phyloP scores from a whole-genome alignment of 208 protist species.

The Leishmania aethiopica region DNA sequence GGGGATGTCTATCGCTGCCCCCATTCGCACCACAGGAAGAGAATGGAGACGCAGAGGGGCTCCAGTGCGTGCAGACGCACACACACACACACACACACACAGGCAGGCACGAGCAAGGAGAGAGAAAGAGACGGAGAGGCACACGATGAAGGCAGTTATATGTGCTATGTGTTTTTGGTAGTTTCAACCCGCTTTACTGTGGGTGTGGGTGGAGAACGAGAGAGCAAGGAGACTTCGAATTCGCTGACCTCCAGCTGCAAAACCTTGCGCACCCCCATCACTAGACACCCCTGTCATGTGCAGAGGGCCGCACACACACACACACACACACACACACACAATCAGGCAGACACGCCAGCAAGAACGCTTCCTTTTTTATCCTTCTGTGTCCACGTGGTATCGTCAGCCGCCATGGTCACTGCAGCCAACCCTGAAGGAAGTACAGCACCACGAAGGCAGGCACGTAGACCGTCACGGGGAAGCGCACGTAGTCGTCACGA shows the following conservation, averaged over 20 bases:
- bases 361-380: background rate
- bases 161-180: background rate
- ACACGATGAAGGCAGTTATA: background rate
- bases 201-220: background rate
- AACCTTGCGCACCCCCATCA: background rate
- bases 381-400: background rate
- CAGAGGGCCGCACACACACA: background rate
- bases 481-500: constrained; percentile 49
- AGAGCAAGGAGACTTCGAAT: background rate
- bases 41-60: background rate
- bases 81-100: background rate
- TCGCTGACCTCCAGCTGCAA: background rate
- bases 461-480: constrained; percentile 52
- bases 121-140: background rate
- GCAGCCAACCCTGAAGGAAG: constrained; percentile 25
- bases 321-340: background rate
- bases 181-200: background rate
- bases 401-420: background rate
- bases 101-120: background rate
- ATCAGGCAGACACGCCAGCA: background rate
- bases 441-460: constrained; percentile 52
- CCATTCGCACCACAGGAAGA: background rate
- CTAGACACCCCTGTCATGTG: background rate
- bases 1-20: background rate
- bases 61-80: background rate